Conservation (phyloP, 2,329 filamentous ascomycete genomes). For the Penicillium sp. region DNA sequence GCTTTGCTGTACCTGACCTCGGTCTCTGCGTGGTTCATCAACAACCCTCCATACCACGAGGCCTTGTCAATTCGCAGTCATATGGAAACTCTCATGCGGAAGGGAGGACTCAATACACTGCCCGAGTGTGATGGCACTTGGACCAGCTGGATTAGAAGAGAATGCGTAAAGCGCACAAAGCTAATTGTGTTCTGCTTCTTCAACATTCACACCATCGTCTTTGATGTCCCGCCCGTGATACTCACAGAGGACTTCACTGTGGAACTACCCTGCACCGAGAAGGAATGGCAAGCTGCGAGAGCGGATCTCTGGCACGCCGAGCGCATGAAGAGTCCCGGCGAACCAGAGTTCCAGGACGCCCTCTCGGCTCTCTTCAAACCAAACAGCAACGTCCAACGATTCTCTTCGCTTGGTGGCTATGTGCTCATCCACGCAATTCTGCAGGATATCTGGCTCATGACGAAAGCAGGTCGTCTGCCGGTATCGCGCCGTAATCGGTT, state of each 20-base stretch:
- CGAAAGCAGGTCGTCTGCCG: slow-evolving; percentile 33
- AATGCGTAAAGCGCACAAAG: slow-evolving; percentile 34
- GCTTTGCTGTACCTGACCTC: slow-evolving; percentile 31
- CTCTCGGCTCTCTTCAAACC: slow-evolving; percentile 28
- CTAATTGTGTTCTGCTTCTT: slow-evolving; percentile 39
- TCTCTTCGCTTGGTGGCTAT: slow-evolving; percentile 36
- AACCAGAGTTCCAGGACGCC: slow-evolving; percentile 32
- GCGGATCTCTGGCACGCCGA: slow-evolving; percentile 28
- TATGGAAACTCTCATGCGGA: slow-evolving; percentile 32
- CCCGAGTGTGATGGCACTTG: slow-evolving; percentile 33
- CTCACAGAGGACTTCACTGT: slow-evolving; percentile 34
- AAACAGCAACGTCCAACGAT: slow-evolving; percentile 25
- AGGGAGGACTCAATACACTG: slow-evolving; percentile 31
- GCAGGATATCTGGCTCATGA: slow-evolving; percentile 38
- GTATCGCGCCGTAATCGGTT: slow-evolving; percentile 21
- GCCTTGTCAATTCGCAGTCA: slow-evolving; percentile 31
- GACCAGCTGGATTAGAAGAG: slow-evolving; percentile 35
- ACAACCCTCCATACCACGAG: slow-evolving; percentile 34
- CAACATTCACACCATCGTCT: slow-evolving; percentile 40
- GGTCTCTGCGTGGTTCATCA: slow-evolving; percentile 35
- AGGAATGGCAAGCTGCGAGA: slow-evolving; percentile 33
- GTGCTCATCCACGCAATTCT: slow-evolving; percentile 36
- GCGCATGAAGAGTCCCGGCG: slow-evolving; percentile 23
- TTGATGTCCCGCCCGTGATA: slow-evolving; percentile 34
- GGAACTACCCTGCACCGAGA: slow-evolving; percentile 36